A percentile compares a stretch with the other conserved stretches of the same genome.
These are phyloP conservation scores for Flaveria ramosissima DNA, from an alignment of 129 eudicot genomes.

Conservation along the genomic window DNA sequence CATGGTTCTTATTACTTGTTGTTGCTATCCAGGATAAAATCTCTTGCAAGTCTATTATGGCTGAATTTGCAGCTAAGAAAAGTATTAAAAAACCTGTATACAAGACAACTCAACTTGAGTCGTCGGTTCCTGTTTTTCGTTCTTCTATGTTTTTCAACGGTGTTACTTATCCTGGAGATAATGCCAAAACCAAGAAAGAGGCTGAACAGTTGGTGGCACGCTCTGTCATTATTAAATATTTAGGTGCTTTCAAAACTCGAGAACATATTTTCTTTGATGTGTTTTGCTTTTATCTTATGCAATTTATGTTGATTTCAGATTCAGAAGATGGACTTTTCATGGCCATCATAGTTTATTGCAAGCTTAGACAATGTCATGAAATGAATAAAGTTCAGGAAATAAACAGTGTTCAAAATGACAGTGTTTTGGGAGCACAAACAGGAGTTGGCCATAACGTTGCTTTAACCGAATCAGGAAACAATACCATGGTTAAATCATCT, in stretches of 20 bases:
- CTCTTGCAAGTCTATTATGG: slow-evolving; percentile 54
- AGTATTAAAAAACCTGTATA: slow-evolving; percentile 39
- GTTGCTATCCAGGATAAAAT: slow-evolving; percentile 42
- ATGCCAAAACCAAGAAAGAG: slow-evolving; percentile 53
- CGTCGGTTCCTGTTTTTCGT: slow-evolving; percentile 32
- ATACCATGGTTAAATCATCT: not conserved
- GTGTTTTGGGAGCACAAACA: slow-evolving; percentile 13
- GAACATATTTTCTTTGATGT: not conserved
- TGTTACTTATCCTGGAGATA: slow-evolving; percentile 46
- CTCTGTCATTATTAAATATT: slow-evolving; percentile 44
- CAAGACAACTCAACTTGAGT: slow-evolving; percentile 31
- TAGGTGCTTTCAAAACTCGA: slow-evolving; percentile 44
- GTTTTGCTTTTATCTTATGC: slow-evolving; percentile 7
- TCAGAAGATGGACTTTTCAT: slow-evolving; percentile 41
- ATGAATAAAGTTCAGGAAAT: slow-evolving; percentile 27
- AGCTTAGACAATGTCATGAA: slow-evolving; percentile 38
- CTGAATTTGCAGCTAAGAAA: slow-evolving; percentile 54
- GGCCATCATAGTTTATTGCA: slow-evolving; percentile 47
- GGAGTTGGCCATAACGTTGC: slow-evolving; percentile 2
- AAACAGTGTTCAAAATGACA: not conserved
- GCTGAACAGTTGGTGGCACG: slow-evolving; percentile 66
- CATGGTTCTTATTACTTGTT: not conserved
- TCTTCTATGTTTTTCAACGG: slow-evolving; percentile 44
- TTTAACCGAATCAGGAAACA: slow-evolving; percentile 13
- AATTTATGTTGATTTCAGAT: slow-evolving; percentile 26